phyloP scores from a whole-genome alignment of 805 yeast genomes.

The Zygosaccharomyces gambellarensis region DNA sequence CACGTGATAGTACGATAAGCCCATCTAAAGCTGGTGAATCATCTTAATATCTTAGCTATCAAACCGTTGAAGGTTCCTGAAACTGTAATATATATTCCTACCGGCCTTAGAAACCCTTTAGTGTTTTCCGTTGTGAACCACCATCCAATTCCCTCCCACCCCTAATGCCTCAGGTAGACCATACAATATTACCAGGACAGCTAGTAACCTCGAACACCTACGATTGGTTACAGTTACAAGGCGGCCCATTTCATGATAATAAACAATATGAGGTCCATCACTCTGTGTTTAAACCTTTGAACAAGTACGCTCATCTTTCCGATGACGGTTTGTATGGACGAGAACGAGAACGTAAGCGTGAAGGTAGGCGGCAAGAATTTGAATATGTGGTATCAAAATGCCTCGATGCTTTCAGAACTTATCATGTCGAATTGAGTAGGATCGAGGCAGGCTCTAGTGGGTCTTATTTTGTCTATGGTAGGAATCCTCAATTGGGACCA shows the following conservation, averaged over 20 bases:
- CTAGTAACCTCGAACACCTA: conserved; percentile 21
- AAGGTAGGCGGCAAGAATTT: conserved; percentile 8
- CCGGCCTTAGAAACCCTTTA: not conserved
- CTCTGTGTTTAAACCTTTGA: conserved; percentile 48
- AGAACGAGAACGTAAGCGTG: conserved; percentile 1
- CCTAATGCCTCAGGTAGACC: conserved; percentile 10
- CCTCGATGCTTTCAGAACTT: conserved; percentile 41
- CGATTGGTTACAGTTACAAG: conserved; percentile 22
- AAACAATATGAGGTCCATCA: conserved; percentile 45
- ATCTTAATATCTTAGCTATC: not conserved
- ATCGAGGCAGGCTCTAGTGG: conserved; percentile 68
- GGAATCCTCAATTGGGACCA: conserved; percentile 23
- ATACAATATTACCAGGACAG: conserved; percentile 7
- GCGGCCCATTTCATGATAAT: conserved; percentile 14
- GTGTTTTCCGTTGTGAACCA: not conserved
- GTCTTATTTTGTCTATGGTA: conserved; percentile 52
- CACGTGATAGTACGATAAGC: conserved; percentile 6
- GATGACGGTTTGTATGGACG: not conserved
- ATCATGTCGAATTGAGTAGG: conserved; percentile 44
- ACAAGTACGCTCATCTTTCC: conserved; percentile 17
- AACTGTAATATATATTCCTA: not conserved
- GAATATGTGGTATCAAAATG: conserved; percentile 39
- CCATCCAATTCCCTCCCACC: not conserved
- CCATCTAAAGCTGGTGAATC: not conserved
- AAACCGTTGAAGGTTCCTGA: not conserved